Evolutionary conservation across 2,329 filamentous ascomycete species (phyloP), one percentile per base, ranked within the genome.

Genomic region (Nigrospora oryzae): DNA sequence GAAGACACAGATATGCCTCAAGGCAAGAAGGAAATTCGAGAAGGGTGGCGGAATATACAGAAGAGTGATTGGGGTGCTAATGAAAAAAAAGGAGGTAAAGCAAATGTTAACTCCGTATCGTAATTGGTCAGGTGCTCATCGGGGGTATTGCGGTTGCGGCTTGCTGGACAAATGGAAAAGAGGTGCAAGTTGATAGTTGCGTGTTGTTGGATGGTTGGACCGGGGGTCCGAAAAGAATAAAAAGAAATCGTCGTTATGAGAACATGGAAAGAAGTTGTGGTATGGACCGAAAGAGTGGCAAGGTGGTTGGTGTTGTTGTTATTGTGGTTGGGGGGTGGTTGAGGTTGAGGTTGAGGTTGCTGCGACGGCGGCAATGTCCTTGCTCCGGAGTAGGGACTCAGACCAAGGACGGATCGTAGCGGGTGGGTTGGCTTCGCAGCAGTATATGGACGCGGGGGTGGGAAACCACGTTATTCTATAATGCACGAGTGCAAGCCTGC

Each of bases 101-200:
- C 48, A 59, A 54, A 54, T 51, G 35, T 36, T 53, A 64, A 67
- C 59, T 64, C 62, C 64, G 59, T 58, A 57, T 68, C 66, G 66
- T 70, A 55, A 67, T 46, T 43, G 53, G 57, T 69, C 67, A 66
- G 65, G 67, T 62, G 64, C 65, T 70, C 68, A 70, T 70, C 52
- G 60, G 57, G 56, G 63, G 62, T 64, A 63, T 65, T 61, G 50
- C 46, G 48, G 52, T 51, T 57, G 38, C 47, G 53, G 50, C 60
- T 60, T 51, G 56, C 52, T 53, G 49, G 57, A 67, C 57, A 67
- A 64, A 64, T 59, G 60, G 60, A 54, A 57, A 60, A 58, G 23
- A 38, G 35, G 23, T 28, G 23, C 23, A 28, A 28, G 23, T 28
- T 28, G 23, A 2, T 10, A 46, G 44, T 50, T 45, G 52, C 54